Conservation (phyloP, 768 basidiomycete species). For the Suillus bovinus region DNA sequence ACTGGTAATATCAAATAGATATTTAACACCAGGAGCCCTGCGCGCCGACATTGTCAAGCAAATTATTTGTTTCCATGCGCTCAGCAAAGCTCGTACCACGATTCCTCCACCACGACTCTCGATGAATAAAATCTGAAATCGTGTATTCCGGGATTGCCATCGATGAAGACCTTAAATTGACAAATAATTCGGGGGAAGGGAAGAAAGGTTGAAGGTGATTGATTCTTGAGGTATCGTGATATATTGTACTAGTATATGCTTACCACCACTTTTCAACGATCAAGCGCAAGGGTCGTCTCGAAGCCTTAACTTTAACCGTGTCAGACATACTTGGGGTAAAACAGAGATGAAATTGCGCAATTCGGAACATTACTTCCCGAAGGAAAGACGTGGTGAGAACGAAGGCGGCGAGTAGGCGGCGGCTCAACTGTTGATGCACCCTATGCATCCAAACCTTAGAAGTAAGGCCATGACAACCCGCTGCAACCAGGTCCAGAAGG, state of each 20-base stretch:
- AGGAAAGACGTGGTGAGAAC: slow-evolving; percentile 10
- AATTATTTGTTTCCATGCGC: too few relatives aligned
- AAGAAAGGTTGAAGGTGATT: slow-evolving; percentile 1
- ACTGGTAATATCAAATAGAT: slow-evolving; percentile 60
- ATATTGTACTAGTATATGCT: background rate
- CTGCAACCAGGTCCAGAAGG: background rate
- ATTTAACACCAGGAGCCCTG: slow-evolving; percentile 61
- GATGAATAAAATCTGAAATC: slow-evolving; percentile 58
- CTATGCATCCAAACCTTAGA: slow-evolving; percentile 1
- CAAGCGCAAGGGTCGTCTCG: slow-evolving; percentile 1
- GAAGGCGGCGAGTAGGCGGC: background rate
- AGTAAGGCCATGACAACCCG: background rate
- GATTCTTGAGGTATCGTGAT: background rate
- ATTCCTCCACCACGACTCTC: slow-evolving; percentile 63
- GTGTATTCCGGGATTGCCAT: slow-evolving; percentile 49
- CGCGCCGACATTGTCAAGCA: background rate
- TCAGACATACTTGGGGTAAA: slow-evolving; percentile 1
- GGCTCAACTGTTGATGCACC: background rate
- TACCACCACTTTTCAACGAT: slow-evolving; percentile 2
- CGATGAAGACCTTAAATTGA: slow-evolving; percentile 9
- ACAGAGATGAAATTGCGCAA: slow-evolving; percentile 4
- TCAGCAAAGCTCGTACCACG: slow-evolving; percentile 40
- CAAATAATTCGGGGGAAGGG: background rate
- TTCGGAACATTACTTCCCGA: slow-evolving; percentile 9
- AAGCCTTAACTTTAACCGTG: background rate